Conservation (phyloP, 441 rosid species). For the Geranium incanum region DNA sequence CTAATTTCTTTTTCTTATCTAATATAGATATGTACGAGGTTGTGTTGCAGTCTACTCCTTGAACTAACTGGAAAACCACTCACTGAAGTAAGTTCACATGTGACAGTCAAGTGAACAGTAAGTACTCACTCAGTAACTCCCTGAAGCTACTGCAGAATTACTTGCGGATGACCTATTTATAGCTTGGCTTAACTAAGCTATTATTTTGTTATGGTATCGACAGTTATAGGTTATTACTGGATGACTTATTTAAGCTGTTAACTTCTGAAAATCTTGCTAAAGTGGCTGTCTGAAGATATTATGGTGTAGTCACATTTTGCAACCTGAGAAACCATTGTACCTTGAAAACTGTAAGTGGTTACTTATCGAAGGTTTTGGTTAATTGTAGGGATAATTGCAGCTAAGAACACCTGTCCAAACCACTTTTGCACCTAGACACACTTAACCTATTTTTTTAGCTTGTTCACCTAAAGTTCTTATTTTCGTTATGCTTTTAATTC, state of each 20-base stretch:
- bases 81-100: not conserved
- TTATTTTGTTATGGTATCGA: no score
- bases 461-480: no score
- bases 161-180: not conserved
- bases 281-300: not conserved
- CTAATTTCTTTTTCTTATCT: not conserved
- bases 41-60: not conserved
- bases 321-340: not conserved
- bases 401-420: no score
- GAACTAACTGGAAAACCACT: not conserved
- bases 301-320: not conserved
- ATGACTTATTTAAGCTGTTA: not conserved
- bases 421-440: no score
- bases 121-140: not conserved
- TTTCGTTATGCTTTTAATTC: no score
- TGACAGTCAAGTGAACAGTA: not conserved
- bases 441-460: no score
- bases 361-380: not conserved
- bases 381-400: not conserved
- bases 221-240: not conserved
- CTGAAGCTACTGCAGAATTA: not conserved
- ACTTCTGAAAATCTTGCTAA: not conserved
- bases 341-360: constrained; percentile 1
- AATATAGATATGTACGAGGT: not conserved
- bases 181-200: no score